Conservation (phyloP, 148 eudicot species). For the Camellia sinensis region DNA sequence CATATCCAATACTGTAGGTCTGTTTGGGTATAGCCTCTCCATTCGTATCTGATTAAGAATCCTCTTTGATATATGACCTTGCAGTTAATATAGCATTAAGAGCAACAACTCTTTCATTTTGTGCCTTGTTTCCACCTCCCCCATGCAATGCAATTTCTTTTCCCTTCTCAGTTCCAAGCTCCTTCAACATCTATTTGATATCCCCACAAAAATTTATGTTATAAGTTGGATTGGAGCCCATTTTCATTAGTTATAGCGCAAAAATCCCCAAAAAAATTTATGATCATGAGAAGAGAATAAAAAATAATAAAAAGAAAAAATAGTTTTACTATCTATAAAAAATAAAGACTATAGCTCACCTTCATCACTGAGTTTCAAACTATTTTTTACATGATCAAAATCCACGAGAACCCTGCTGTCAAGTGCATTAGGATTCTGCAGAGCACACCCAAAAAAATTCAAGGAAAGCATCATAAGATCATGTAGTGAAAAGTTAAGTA, state of each 20-base stretch:
- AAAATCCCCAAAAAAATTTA: constrained; percentile 17
- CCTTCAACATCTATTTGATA: constrained; percentile 91
- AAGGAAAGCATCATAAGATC: constrained; percentile 6
- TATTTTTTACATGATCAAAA: no score
- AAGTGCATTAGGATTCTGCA: no score
- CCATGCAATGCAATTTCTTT: constrained; percentile 80
- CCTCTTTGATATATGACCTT: constrained; percentile 76
- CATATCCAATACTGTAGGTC: constrained; percentile 79
- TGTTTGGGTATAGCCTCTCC: constrained; percentile 54
- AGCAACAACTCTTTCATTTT: constrained; percentile 86
- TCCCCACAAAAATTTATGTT: constrained; percentile 86
- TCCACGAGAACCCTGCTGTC: no score
- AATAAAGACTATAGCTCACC: background rate
- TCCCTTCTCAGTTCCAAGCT: constrained; percentile 88
- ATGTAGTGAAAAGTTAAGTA: background rate
- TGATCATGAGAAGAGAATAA: constrained; percentile 5
- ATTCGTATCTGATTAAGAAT: constrained; percentile 37
- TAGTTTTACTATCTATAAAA: background rate
- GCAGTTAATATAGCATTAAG: constrained; percentile 72
- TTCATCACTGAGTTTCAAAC: no score
- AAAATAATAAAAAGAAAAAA: background rate
- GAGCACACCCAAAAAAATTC: background rate
- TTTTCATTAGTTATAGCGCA: constrained; percentile 56
- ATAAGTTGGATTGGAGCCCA: constrained; percentile 79
- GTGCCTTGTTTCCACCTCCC: constrained; percentile 95